Conservation (phyloP, 768 basidiomycete species). For the Auriscalpium microsporum region DNA sequence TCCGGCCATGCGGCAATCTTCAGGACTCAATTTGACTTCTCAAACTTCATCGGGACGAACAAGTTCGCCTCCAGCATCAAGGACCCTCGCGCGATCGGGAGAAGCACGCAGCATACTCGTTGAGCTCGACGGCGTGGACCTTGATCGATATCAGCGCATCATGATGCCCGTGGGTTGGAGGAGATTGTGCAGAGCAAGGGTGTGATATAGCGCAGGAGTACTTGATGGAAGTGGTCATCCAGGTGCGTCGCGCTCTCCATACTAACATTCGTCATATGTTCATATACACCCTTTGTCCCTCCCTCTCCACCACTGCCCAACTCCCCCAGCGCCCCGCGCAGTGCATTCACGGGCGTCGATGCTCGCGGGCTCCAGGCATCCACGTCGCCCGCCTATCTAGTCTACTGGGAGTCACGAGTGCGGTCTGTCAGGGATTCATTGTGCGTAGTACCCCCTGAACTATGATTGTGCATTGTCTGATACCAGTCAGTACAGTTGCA, state of each 20-base stretch:
- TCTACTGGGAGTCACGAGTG: no score
- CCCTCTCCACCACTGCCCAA: no score
- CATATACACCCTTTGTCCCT: no score
- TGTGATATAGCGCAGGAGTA: constrained; percentile 99
- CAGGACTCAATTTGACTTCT: constrained; percentile 97
- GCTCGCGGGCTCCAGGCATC: no score
- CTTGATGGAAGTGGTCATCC: constrained; percentile 98
- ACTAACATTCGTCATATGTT: no score
- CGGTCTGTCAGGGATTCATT: no score
- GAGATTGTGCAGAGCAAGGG: constrained; percentile 99
- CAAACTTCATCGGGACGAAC: constrained; percentile 99
- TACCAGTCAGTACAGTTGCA: no score
- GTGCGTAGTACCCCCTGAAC: no score
- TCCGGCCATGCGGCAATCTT: constrained; percentile 71
- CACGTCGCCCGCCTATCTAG: no score
- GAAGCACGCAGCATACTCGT: constrained; percentile 96
- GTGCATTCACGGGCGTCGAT: no score
- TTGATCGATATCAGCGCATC: constrained; percentile 46
- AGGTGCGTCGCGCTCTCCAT: constrained; percentile 42
- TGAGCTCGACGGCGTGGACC: constrained; percentile 91
- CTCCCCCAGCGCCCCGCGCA: no score
- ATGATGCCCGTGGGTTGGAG: constrained; percentile 91
- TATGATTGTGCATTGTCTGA: no score
- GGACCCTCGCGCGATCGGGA: constrained; percentile 96
- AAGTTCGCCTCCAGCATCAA: constrained; percentile 98